Conservation (phyloP, 768 basidiomycete species). For the Boletus tomentosulus region DNA sequence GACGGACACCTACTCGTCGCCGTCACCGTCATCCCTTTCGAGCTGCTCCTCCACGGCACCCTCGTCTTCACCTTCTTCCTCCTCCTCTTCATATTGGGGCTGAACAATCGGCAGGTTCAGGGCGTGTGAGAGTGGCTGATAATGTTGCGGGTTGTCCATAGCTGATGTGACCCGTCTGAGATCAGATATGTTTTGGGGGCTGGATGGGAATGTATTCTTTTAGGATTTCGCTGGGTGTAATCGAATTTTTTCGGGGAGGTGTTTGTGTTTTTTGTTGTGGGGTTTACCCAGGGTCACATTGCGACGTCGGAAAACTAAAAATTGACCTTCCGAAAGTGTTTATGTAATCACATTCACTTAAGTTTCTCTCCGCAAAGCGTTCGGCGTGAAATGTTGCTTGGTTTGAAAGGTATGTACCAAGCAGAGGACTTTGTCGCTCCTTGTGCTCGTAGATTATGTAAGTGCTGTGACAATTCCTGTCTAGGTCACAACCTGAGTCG, state of each 20-base stretch:
- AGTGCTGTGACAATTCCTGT: no score
- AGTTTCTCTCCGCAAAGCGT: no score
- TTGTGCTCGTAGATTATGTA: no score
- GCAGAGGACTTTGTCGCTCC: no score
- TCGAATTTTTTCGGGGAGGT: constrained; percentile 28
- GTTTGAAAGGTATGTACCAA: no score
- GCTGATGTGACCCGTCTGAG: constrained; percentile 2
- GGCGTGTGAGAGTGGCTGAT: constrained; percentile 78
- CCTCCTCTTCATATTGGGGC: constrained; percentile 48
- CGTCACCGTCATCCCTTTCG: constrained; percentile 43
- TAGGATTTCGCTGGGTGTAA: constrained; percentile 30
- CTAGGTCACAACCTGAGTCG: no score
- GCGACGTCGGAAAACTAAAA: constrained; percentile 24
- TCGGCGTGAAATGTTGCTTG: no score
- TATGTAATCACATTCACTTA: constrained; percentile 17
- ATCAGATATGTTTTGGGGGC: constrained; percentile 24
- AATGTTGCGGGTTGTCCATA: constrained; percentile 72
- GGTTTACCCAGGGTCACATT: constrained; percentile 26
- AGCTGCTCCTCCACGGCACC: constrained; percentile 69
- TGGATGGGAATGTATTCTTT: constrained; percentile 18
- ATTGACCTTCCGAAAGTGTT: constrained; percentile 14
- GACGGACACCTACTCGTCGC: constrained; percentile 27
- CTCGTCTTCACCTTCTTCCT: constrained; percentile 72
- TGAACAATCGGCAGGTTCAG: constrained; percentile 50
- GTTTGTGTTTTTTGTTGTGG: constrained; percentile 24